Evolutionary conservation across 2,329 filamentous ascomycete species (phyloP).

Genomic region (Cytospora piceicola): DNA sequence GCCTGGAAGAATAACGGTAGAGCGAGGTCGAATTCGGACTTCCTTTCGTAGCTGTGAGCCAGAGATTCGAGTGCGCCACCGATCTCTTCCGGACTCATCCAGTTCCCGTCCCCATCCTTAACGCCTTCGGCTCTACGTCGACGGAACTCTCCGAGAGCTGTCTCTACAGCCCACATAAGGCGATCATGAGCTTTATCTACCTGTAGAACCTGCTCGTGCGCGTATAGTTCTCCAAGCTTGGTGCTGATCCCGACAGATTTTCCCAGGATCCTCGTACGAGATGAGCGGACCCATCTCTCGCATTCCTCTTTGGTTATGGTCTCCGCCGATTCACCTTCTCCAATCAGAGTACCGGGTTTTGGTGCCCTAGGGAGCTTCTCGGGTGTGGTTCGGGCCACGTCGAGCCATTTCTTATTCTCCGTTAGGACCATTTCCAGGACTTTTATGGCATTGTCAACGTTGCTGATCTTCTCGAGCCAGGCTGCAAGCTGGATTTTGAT

Average conservation of each 20-base stretch:
- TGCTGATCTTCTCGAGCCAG: conserved; percentile 77
- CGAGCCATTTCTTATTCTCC: conserved; percentile 69
- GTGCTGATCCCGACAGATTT: conserved; percentile 77
- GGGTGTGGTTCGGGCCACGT: conserved; percentile 53
- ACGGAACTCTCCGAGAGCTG: conserved; percentile 73
- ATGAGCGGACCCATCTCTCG: conserved; percentile 43
- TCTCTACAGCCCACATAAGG: conserved; percentile 81
- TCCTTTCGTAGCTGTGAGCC: conserved; percentile 74
- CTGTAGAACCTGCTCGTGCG: conserved; percentile 74
- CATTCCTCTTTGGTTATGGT: conserved; percentile 40
- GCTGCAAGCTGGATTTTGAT: conserved; percentile 81
- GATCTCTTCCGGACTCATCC: conserved; percentile 72
- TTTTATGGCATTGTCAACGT: conserved; percentile 71
- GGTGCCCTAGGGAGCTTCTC: conserved; percentile 36
- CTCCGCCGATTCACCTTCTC: conserved; percentile 37
- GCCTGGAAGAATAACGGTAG: conserved; percentile 87
- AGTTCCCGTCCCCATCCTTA: conserved; percentile 71
- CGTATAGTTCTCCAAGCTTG: conserved; percentile 84
- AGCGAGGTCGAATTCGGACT: conserved; percentile 77
- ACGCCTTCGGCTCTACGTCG: conserved; percentile 69
- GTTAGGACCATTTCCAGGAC: conserved; percentile 76
- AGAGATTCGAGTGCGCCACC: conserved; percentile 78
- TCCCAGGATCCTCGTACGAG: conserved; percentile 67
- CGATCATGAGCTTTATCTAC: conserved; percentile 74
- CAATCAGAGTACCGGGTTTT: conserved; percentile 31